These are phyloP conservation scores for Eucalyptus pauciflora DNA, from an alignment of 345 rosid species.

Conservation along the genomic window DNA sequence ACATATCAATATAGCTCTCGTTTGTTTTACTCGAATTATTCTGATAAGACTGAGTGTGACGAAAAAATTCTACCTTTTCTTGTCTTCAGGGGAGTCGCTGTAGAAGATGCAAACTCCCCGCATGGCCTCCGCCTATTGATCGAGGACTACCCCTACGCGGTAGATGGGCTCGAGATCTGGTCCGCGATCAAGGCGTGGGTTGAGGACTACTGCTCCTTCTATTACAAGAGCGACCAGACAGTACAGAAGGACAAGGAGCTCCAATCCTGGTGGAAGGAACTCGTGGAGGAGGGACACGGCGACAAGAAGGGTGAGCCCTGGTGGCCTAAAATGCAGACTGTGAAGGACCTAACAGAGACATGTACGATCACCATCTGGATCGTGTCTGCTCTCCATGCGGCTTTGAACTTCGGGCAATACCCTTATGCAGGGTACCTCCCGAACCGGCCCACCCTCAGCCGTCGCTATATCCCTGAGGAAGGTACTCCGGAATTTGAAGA, in stretches of 20 bases:
- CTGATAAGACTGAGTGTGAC: neutral
- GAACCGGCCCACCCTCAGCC: neutral
- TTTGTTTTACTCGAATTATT: neutral
- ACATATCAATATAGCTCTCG: neutral
- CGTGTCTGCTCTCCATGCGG: neutral
- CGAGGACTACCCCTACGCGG: constrained; percentile 30
- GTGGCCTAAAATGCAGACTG: constrained; percentile 18
- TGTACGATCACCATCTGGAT: constrained; percentile 1
- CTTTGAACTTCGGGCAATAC: constrained; percentile 6
- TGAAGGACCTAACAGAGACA: neutral
- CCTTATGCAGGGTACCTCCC: constrained; percentile 1
- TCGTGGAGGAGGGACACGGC: constrained; percentile 25
- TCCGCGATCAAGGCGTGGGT: constrained; percentile 28
- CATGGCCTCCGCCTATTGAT: neutral
- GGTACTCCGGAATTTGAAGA: neutral
- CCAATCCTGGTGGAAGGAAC: constrained; percentile 36
- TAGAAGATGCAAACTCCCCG: neutral
- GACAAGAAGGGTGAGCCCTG: constrained; percentile 19
- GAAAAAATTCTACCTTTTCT: neutral
- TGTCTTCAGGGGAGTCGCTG: neutral
- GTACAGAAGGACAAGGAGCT: constrained; percentile 15
- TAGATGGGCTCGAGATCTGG: constrained; percentile 32
- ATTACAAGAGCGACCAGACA: constrained; percentile 7
- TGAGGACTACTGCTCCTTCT: constrained; percentile 12
- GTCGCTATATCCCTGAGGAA: neutral